Evolutionary conservation across 768 basidiomycete species (phyloP).

Genomic region (Hericium alpestre): DNA sequence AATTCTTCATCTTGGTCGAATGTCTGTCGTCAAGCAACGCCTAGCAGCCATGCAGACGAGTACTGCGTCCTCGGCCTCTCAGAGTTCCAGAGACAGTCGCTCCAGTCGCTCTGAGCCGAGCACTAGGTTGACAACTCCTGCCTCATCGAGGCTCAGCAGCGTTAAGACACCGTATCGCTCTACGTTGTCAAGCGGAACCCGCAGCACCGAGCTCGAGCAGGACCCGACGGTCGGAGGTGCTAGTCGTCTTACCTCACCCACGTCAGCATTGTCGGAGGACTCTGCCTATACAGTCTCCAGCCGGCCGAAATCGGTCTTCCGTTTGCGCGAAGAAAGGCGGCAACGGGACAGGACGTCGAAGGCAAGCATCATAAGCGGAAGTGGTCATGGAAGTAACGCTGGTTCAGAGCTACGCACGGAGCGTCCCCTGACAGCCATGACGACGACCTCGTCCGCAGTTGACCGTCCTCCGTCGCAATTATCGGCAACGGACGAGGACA

Average conservation of each 20-base stretch:
- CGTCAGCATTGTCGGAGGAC: conserved; percentile 4
- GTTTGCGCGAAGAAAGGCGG: conserved; percentile 14
- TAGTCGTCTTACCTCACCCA: conserved; percentile 6
- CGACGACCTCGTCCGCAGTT: background rate
- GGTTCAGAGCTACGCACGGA: background rate
- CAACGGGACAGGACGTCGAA: background rate
- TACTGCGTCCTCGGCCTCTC: background rate
- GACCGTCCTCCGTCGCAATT: conserved; percentile 6
- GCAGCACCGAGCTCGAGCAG: background rate
- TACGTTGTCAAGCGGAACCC: background rate
- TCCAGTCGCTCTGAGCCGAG: background rate
- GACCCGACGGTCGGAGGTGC: background rate
- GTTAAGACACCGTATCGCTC: background rate
- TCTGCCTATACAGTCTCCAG: background rate
- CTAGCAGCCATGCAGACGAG: conserved; percentile 45
- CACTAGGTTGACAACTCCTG: background rate
- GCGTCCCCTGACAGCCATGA: background rate
- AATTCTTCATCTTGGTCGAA: conserved; percentile 45
- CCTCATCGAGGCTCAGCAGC: background rate
- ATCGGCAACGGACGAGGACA: conserved; percentile 2
- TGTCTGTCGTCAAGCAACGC: conserved; percentile 58
- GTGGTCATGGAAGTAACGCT: background rate
- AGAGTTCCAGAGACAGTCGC: background rate
- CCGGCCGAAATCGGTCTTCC: conserved; percentile 12
- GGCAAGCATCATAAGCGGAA: background rate